phyloP scores from a whole-genome alignment of 129 eudicot genomes.

The Helianthus tuberosus region DNA sequence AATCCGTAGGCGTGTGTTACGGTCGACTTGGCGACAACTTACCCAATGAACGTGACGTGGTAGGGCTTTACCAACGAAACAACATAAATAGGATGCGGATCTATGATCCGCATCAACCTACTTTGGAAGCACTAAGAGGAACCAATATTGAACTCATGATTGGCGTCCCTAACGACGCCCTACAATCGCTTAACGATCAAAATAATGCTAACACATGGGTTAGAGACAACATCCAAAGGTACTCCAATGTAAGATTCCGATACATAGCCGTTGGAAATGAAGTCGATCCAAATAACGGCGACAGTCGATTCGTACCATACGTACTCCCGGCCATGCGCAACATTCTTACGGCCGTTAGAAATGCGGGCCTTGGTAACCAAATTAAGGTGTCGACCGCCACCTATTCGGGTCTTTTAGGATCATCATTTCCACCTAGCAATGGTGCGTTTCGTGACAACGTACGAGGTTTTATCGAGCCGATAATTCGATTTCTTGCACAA shows the following conservation, averaged over 20 bases:
- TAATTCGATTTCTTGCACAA: conserved; percentile 17
- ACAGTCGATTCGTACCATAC: background rate
- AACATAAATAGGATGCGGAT: conserved; percentile 33
- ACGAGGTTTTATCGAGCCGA: conserved; percentile 21
- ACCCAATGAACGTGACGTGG: conserved; percentile 37
- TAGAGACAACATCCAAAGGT: conserved; percentile 38
- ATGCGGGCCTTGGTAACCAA: conserved; percentile 17
- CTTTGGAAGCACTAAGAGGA: conserved; percentile 36
- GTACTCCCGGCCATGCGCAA: conserved; percentile 39
- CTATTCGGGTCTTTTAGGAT: conserved; percentile 15
- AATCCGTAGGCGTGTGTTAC: conserved; percentile 41
- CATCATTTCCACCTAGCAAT: conserved; percentile 12
- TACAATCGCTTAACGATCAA: conserved; percentile 33
- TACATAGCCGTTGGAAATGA: conserved; percentile 67
- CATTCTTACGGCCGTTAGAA: conserved; percentile 24
- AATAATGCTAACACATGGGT: conserved; percentile 52
- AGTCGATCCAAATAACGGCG: conserved; percentile 31
- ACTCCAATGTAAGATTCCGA: conserved; percentile 39
- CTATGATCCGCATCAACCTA: background rate
- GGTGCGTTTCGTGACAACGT: conserved; percentile 15
- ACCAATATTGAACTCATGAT: conserved; percentile 39
- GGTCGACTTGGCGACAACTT: conserved; percentile 34
- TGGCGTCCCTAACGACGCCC: conserved; percentile 40
- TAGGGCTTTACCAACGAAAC: conserved; percentile 29
- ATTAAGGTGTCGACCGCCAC: conserved; percentile 31